Evolutionary conservation across 2,329 filamentous ascomycete genomes (phyloP).

Genomic region (Aspergillus neotritici): DNA sequence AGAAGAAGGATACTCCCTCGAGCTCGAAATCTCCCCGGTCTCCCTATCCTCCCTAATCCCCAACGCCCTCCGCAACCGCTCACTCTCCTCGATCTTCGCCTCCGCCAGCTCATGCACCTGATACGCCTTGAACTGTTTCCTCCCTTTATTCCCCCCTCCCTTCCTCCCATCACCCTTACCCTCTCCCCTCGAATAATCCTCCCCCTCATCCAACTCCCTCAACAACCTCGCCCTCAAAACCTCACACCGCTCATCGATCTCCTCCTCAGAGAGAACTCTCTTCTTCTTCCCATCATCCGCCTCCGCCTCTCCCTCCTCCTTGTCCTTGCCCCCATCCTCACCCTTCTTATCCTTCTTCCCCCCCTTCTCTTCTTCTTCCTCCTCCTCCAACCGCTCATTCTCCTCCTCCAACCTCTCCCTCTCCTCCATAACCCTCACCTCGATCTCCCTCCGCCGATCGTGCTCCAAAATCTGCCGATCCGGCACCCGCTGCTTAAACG

Average conservation of each 20-base stretch:
- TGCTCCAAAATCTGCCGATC: slow-evolving; percentile 93
- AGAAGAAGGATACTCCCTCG: slow-evolving; percentile 8
- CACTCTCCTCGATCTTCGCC: slow-evolving; percentile 93
- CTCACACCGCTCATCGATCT: slow-evolving; percentile 75
- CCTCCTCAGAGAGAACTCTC: slow-evolving; percentile 63
- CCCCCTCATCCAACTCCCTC: slow-evolving; percentile 49
- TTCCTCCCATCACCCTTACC: slow-evolving; percentile 17
- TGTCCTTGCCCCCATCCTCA: too few species aligned
- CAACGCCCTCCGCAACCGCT: slow-evolving; percentile 76
- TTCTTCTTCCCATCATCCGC: slow-evolving; percentile 20
- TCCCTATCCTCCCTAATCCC: slow-evolving; percentile 86
- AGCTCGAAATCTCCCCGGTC: slow-evolving; percentile 57
- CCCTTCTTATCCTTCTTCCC: slow-evolving; percentile 65
- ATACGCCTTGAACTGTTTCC: slow-evolving; percentile 69
- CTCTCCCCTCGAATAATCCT: slow-evolving; percentile 22
- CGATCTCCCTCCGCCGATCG: slow-evolving; percentile 82
- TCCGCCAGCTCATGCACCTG: slow-evolving; percentile 95
- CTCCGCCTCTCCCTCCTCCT: slow-evolving; percentile 8
- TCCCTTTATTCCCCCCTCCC: slow-evolving; percentile 22
- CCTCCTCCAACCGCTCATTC: slow-evolving; percentile 59
- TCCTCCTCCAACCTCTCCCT: slow-evolving; percentile 89
- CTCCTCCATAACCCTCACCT: slow-evolving; percentile 88
- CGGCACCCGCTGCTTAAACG: slow-evolving; percentile 72
- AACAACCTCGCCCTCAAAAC: slow-evolving; percentile 60
- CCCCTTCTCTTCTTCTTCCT: slow-evolving; percentile 61